Evolutionary conservation across 78 protist species (phyloP), one percentile per base, ranked within the genome.

Genomic region (Emiliania huxleyi): DNA sequence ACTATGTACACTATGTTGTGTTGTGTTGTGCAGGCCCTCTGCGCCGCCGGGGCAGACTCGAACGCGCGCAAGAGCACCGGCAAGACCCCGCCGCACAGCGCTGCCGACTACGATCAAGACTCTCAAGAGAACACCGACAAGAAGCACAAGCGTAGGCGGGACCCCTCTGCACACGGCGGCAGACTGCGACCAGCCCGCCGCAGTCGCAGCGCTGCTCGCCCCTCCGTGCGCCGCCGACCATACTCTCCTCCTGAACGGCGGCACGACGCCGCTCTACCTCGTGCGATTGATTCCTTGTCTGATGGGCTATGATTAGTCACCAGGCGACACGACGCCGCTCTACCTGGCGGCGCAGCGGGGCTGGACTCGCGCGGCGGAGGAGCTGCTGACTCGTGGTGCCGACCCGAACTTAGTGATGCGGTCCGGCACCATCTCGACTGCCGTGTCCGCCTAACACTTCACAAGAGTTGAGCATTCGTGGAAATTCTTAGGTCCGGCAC

Each of bases 291-390:
- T n/a, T n/a, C n/a, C n/a, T n/a, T n/a, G n/a, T n/a, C n/a, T n/a
- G n/a, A n/a, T n/a, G n/a, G n/a, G n/a, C n/a, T n/a, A n/a, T n/a
- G n/a, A n/a, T n/a, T n/a, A n/a, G n/a, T n/a, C n/a, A n/a, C n/a
- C n/a, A n/a, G 91, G 91, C 38, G 91, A 90, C n/a, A 90, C 92
- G 69, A 55, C 92, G n/a, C 92, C 92, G 48, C 71, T 90, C 33
- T 90, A 90, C 75, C 92, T 90, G 25, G 92, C 92, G 37, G 69
- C 92, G 46, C 92, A 90, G 56, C 92, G 92, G 3, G 92, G 92
- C n/a, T 43, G 43, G 43, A 42, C 45, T 8, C 33, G 46, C 37
- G 25, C 52, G 38, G 77, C 23, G 87, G 25, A 4, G 48, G 40
- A 4, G 49, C 81, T 90, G 81, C 38, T 49, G 22, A 77, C 2